Base-by-base conservation (phyloP, 2,329 filamentous ascomycete species). In the Claviceps africana region DNA sequence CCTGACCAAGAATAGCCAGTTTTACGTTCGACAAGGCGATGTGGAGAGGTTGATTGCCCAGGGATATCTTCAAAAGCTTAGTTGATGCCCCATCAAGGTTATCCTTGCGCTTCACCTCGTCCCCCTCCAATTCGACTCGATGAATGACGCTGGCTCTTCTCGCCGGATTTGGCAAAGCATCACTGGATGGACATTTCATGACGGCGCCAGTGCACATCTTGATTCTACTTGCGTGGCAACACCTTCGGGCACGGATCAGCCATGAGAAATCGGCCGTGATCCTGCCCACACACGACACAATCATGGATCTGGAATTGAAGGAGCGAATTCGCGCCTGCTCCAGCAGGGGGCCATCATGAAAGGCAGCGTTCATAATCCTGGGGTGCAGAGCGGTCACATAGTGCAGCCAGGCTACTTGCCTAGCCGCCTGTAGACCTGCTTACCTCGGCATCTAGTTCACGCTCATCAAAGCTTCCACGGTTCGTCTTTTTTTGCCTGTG, bases 1-100 rank as follows among this genome's bases (percentile, higher is more conserved):
- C 55, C 77, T 98, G 72, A 95, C 89, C 39, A 97, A 95, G 70
- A 97, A 98, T 69, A 96, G 90, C 63, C 93, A 98, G 65, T 95
- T 98, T 64, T 97, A 94, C 64, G 93, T 98, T 40, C 81, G 91
- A 47, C 88, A 96, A 64, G 91, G 88, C 25, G 93, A 98, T 69
- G 93, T 98, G 7, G 93, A 98, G 69, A 80, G 90, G 49, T 69
- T 98, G 60, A 96, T 98, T 62, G 81, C 88, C 17, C 91, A 97
- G 65, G 93, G 93, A 21, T 98, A 96, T 70, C 73, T 98, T 57
- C 90, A 96, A 67, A 89, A 89, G 61, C 75, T 98, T 59, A 82
- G 82, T 64, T 96, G 76, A 87, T 47, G 11, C 31, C 37, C 19
- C 17, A 13, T 17, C 1, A 19, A 39, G 25, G 1, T 28, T n/a